These are phyloP conservation scores for Pterocarpus macrocarpus DNA, from an alignment of 306 rosid species.

Conservation along the genomic window DNA sequence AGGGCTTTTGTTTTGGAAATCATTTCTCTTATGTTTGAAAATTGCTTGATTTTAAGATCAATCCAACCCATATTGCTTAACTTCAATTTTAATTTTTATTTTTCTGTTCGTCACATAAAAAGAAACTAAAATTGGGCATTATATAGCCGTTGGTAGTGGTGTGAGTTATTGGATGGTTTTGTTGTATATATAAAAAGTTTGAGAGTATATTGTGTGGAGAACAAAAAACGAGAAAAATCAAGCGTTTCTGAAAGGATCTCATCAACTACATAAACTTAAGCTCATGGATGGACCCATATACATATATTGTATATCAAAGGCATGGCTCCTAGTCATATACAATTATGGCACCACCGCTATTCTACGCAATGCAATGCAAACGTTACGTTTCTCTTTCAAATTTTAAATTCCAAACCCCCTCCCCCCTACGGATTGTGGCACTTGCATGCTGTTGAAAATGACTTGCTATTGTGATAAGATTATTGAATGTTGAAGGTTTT, in stretches of 20 bases:
- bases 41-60: no score
- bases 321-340: slow-evolving; percentile 30
- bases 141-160: slow-evolving; percentile 1
- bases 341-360: slow-evolving; percentile 36
- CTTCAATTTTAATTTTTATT: no score
- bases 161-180: slow-evolving; percentile 22
- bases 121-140: slow-evolving; percentile 44
- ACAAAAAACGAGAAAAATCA: not conserved
- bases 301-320: slow-evolving; percentile 27
- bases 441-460: slow-evolving; percentile 47
- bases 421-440: slow-evolving; percentile 32
- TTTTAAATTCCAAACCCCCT: slow-evolving; percentile 48
- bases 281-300: not conserved
- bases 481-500: slow-evolving; percentile 27
- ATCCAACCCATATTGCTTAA: no score
- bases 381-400: slow-evolving; percentile 51
- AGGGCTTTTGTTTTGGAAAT: no score
- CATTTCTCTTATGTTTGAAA: no score
- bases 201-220: not conserved
- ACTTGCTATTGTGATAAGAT: slow-evolving; percentile 41
- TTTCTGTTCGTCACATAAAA: no score
- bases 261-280: not conserved
- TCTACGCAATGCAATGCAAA: slow-evolving; percentile 21
- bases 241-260: not conserved
- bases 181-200: not conserved